These are phyloP conservation scores for Fistulifera solaris DNA, from an alignment of 108 stramenopile species.

Conservation along the genomic window DNA sequence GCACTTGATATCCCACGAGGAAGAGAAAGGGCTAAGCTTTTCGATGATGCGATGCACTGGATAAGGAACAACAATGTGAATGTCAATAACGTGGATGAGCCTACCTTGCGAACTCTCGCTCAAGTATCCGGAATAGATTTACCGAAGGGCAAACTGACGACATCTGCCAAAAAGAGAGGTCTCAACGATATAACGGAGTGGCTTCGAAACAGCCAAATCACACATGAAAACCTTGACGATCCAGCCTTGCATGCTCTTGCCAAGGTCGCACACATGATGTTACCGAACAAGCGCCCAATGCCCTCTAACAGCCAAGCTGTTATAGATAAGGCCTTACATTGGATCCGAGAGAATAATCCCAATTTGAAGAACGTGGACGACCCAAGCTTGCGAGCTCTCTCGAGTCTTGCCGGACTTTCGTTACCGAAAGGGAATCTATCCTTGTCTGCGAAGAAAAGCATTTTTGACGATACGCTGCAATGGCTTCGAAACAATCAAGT, in stretches of 20 bases:
- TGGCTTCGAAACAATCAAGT: conserved; percentile 28
- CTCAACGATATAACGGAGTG: background rate
- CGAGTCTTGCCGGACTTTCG: conserved; percentile 3
- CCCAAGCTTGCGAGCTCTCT: background rate
- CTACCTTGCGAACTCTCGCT: conserved; percentile 7
- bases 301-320: background rate
- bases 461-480: conserved; percentile 12
- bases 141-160: background rate
- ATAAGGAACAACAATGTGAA: conserved; percentile 18
- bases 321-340: conserved; percentile 1
- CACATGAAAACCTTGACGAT: conserved; percentile 7
- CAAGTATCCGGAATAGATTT: background rate
- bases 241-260: conserved; percentile 1
- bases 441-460: background rate
- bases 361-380: conserved; percentile 2
- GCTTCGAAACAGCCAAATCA: conserved; percentile 5
- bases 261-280: conserved; percentile 3
- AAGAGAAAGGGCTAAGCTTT: background rate
- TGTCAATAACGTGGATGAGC: conserved; percentile 12
- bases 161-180: background rate
- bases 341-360: conserved; percentile 8
- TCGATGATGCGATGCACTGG: conserved; percentile 20
- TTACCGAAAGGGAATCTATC: background rate
- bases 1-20: background rate
- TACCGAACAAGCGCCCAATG: background rate